Base-by-base conservation (phyloP, 2,329 filamentous ascomycete genomes). In the Cryphonectria radicalis region DNA sequence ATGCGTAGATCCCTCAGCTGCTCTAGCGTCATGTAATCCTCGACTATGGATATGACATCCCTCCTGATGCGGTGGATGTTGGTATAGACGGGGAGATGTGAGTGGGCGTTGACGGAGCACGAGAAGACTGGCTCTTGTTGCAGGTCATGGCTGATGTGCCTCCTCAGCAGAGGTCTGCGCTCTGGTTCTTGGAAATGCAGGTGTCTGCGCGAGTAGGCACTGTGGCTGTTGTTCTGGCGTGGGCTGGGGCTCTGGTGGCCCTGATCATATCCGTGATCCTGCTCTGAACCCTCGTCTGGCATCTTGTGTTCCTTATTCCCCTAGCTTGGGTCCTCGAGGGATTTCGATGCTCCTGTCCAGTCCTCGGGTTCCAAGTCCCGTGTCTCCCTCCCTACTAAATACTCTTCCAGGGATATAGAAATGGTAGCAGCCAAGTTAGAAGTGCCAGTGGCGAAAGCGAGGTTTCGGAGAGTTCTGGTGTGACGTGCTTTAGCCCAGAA, bases 1-100 rank as follows among this genome's bases (percentile, higher is more conserved):
- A 96, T 94, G 71, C 93, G 88, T 69, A 94, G 91, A 79, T 94
- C 92, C 77, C 91, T 89, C 74, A 97, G 84, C 83, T 96, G 93
- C 75, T 94, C 92, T 70, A 92, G 83, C 70, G 89, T 93, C 77
- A 89, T 80, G 75, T 87, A 87, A 78, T 88, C 86, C 81, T 90
- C 89, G 66, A 91, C 88, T 42, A 90, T 88, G 70, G 86, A 87
- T 73, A 86, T 83, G 71, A 92, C 87, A 79, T 91, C 89, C 78
- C 88, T 86, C 50, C 89, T 86, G 78, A 91, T 90, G 73, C 91
- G 86, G 79, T 94, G 92, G 76, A 94, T 94, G 74, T 91, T 94
- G 66, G 88, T 92, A 81, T 94, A 95, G 19, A 94, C 90, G 55
- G 91, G 90, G 75, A 94, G 81, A 74, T 89, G 84, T 28, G 84